A percentile compares a stretch with the other conserved stretches of the same genome.
Conservation (phyloP, 352 stramenopile genomes). For the Globisporangium yorkense region DNA sequence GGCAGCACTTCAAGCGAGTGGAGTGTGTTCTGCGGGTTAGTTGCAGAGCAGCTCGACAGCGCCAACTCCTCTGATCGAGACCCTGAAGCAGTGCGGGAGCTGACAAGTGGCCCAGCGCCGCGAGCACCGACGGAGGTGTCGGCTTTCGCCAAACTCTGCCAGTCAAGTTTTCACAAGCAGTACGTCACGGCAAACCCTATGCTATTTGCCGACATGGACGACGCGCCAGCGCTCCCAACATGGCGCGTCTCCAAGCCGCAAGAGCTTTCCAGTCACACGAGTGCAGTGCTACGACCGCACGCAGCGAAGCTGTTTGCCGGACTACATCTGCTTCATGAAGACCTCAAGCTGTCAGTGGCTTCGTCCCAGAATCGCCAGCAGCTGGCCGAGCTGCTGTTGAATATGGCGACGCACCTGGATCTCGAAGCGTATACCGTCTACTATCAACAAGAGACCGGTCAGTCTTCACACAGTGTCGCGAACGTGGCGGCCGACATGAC, state of each 20-base stretch:
- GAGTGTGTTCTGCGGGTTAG: constrained; percentile 7
- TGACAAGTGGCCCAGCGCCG: not conserved
- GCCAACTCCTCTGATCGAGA: not conserved
- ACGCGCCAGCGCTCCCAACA: constrained; percentile 9
- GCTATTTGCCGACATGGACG: constrained; percentile 30
- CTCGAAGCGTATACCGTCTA: constrained; percentile 38
- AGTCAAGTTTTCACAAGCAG: constrained; percentile 32
- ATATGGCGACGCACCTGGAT: constrained; percentile 24
- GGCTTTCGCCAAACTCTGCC: constrained; percentile 37
- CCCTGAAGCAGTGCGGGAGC: not conserved
- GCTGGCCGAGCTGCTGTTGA: constrained; percentile 29
- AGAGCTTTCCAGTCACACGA: not conserved
- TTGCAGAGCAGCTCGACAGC: not conserved
- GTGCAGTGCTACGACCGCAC: not conserved
- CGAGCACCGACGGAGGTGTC: constrained; percentile 11
- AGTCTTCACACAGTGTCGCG: not conserved
- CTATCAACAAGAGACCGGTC: constrained; percentile 43
- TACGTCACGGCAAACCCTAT: constrained; percentile 40
- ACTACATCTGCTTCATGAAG: constrained; percentile 68
- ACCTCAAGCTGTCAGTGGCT: constrained; percentile 46
- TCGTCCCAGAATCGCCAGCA: constrained; percentile 23
- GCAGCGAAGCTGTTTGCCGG: constrained; percentile 28
- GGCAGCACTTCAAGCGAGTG: constrained; percentile 4
- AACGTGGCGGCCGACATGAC: not conserved
- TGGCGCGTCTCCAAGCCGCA: not conserved